These are phyloP conservation scores for Coemansia sp. DNA, from an alignment of 192 early-diverging fungal species.

Conservation along the genomic window DNA sequence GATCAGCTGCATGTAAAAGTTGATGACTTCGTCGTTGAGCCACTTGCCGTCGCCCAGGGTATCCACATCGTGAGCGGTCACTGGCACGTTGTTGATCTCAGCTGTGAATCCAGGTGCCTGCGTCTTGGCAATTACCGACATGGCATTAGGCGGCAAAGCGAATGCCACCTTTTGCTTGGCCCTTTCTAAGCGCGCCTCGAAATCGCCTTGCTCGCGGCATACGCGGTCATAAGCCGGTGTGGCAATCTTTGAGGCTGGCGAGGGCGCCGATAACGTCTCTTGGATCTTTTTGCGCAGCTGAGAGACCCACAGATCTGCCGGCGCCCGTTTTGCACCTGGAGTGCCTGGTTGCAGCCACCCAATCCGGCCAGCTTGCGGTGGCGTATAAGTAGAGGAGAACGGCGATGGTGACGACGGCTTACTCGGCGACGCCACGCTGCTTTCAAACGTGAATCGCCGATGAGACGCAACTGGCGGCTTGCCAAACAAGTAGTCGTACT, in stretches of 20 bases:
- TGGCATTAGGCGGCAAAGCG: conserved; percentile 32
- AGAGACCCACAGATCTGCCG: conserved; percentile 35
- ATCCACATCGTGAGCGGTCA: conserved; percentile 64
- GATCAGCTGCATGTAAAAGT: conserved; percentile 87
- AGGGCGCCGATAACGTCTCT: conserved; percentile 25
- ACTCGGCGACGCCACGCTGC: conserved; percentile 9
- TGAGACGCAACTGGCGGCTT: not conserved
- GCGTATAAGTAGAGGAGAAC: not conserved
- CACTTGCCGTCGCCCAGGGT: conserved; percentile 77
- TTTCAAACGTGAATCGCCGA: not conserved
- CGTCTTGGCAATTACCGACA: conserved; percentile 16
- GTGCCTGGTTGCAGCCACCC: not conserved
- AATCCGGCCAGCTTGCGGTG: not conserved
- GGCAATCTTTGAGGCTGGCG: conserved; percentile 1
- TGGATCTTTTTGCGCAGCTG: conserved; percentile 47
- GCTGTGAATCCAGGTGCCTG: conserved; percentile 14
- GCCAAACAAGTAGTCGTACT: conserved; percentile 6
- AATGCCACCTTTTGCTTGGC: conserved; percentile 16
- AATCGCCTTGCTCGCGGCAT: conserved; percentile 13
- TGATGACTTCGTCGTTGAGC: conserved; percentile 98
- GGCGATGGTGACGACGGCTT: not conserved
- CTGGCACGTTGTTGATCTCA: conserved; percentile 60
- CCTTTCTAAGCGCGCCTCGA: conserved; percentile 34
- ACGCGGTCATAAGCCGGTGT: conserved; percentile 49
- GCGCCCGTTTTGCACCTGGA: not conserved